Evolutionary conservation across 169 alveolate genomes (phyloP).

Genomic region (Plasmodium reichenowi): DNA sequence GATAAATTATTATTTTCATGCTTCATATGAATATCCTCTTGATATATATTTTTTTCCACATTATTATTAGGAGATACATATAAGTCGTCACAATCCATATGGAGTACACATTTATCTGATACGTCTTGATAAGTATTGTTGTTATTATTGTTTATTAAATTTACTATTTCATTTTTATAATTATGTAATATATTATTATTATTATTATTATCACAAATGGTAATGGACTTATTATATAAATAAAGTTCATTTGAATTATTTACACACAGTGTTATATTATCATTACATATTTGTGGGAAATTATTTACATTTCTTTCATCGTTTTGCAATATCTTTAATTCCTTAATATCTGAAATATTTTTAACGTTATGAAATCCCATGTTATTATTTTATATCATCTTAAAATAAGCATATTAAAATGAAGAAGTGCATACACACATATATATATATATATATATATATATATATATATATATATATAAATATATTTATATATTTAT

Average conservation of each 20-base stretch:
- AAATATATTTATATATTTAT: no score
- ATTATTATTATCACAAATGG: no score
- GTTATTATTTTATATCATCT: constrained; percentile 28
- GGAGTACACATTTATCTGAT: no score
- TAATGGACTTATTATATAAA: no score
- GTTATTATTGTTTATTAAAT: neutral
- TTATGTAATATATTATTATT: neutral
- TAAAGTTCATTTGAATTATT: neutral
- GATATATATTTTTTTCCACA: no score
- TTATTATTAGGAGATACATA: no score
- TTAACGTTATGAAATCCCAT: constrained; percentile 20
- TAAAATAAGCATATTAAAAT: neutral
- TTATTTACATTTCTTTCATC: neutral
- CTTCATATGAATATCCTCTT: no score
- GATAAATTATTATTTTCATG: no score
- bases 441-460: neutral
- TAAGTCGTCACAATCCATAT: no score
- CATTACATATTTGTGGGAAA: neutral
- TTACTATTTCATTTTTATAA: constrained; percentile 6
- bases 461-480: no score
- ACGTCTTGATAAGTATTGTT: no score
- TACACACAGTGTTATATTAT: neutral
- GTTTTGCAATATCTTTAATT: neutral
- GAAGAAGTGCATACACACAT: neutral
- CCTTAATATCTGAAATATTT: neutral